These are phyloP conservation scores for Cyclotella kingstonii DNA, from an alignment of 108 stramenopile species.

Conservation along the genomic window DNA sequence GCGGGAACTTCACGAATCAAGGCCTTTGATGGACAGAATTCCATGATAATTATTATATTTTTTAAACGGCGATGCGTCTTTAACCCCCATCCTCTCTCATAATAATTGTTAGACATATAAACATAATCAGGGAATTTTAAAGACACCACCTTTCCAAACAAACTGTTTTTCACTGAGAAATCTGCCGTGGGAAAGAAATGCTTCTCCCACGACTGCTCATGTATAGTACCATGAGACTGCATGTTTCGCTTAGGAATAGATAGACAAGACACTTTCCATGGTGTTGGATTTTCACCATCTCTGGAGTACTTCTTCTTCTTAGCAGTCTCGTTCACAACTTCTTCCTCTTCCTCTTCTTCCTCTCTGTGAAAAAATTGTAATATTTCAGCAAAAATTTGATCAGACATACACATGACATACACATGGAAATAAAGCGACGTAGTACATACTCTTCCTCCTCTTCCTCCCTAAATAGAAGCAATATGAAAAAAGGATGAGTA, in stretches of 20 bases:
- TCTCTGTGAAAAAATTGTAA: too few relatives aligned
- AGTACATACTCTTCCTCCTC: constrained; percentile 87
- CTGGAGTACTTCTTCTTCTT: constrained; percentile 95
- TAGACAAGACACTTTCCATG: constrained; percentile 88
- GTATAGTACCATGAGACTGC: constrained; percentile 18
- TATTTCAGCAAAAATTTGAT: too few relatives aligned
- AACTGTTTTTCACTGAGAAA: constrained; percentile 93
- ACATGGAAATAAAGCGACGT: constrained; percentile 11
- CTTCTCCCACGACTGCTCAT: constrained; percentile 62
- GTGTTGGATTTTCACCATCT: constrained; percentile 92
- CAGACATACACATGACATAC: too few relatives aligned
- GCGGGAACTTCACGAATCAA: constrained; percentile 69
- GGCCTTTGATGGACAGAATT: constrained; percentile 77
- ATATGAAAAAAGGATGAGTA: background rate
- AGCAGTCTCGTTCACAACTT: constrained; percentile 88
- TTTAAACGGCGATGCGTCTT: constrained; percentile 95
- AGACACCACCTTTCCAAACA: constrained; percentile 69
- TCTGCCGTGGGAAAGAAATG: constrained; percentile 93
- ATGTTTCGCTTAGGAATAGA: constrained; percentile 55
- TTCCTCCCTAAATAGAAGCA: constrained; percentile 65
- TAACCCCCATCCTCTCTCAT: constrained; percentile 89
- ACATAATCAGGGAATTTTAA: constrained; percentile 86
- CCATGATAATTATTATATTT: constrained; percentile 97
- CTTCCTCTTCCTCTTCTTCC: constrained; percentile 89
- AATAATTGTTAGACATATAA: constrained; percentile 94